Evolutionary conservation across 805 yeast genomes (phyloP).

Genomic region (Clavispora asparagi): DNA sequence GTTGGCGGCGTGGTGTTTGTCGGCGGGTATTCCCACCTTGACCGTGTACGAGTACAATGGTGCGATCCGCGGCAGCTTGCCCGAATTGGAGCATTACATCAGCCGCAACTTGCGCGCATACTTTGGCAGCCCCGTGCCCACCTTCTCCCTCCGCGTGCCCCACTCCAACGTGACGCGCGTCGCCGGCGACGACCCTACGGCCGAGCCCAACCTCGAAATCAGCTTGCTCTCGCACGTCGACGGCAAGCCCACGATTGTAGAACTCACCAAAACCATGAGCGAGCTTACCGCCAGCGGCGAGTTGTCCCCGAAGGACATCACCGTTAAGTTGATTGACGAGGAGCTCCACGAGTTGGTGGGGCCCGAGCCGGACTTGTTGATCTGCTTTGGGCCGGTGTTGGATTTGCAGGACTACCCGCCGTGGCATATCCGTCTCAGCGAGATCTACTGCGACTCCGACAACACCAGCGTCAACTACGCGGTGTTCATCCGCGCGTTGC

Average conservation of each 20-base stretch:
- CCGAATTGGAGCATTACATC: slow-evolving; percentile 54
- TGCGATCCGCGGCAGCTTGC: slow-evolving; percentile 32
- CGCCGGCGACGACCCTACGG: slow-evolving; percentile 21
- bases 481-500: slow-evolving; percentile 74
- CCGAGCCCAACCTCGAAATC: slow-evolving; percentile 48
- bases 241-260: slow-evolving; percentile 88
- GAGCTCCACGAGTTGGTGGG: slow-evolving; percentile 75
- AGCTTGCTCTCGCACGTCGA: slow-evolving; percentile 68
- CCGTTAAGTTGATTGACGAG: slow-evolving; percentile 68
- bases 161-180: slow-evolving; percentile 48
- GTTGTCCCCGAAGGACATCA: slow-evolving; percentile 60
- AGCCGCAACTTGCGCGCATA: slow-evolving; percentile 57
- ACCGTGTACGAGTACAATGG: slow-evolving; percentile 81
- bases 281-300: slow-evolving; percentile 62
- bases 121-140: slow-evolving; percentile 71
- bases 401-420: slow-evolving; percentile 96
- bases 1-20: slow-evolving; percentile 79
- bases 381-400: slow-evolving; percentile 79
- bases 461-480: slow-evolving; percentile 76
- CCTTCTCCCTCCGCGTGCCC: slow-evolving; percentile 59
- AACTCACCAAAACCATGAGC: slow-evolving; percentile 79
- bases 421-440: slow-evolving; percentile 91
- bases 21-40: slow-evolving; percentile 73
- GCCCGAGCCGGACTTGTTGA: slow-evolving; percentile 84
- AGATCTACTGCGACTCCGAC: slow-evolving; percentile 87